Base-by-base conservation (phyloP, 495 filamentous ascomycete genomes). In the Parachaetomium inaequale region DNA sequence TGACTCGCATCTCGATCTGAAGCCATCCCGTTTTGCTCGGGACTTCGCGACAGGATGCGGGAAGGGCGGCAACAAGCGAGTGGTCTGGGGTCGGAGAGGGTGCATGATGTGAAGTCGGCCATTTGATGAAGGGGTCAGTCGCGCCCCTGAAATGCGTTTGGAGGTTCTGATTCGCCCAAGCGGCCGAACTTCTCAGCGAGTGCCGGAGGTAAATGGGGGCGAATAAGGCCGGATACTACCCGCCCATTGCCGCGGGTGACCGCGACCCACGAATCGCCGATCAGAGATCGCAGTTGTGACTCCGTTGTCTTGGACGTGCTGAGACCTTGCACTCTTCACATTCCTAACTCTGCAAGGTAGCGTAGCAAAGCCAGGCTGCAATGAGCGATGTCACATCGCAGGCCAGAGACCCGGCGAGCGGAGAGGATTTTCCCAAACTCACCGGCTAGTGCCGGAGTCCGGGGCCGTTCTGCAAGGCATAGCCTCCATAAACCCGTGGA, bases 171-270 rank as follows among this genome's bases (percentile, higher is more conserved):
- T 72, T 72, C 65, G 68, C 49, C 56, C 56, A 36, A n/a, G 38
- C 52, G 58, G 66, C 49, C 34, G 51, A 19, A 40, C 25, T 51
- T 49, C 25, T 52, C 38, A 55, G 32, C 21, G 51, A 51, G 46
- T 52, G 49, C 56, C 51, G 50, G 38, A 58, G 12, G 52, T 38
- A 54, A 26, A 52, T 63, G 57, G 58, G 59, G 36, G 49, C 29
- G 55, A 72, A 68, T 68, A 70, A 52, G 61, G 67, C 65, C 70
- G 67, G 67, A 66, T 70, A 63, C 47, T 47, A 70, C 70, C 63
- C 56, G 34, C 45, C 62, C 32, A 49, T 29, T 2, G 11, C 42
- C 31, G 49, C 47, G 29, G 32, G 51, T 54, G 51, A 38, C 32
- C 31, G n/a, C 12, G 11, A 14, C 3, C 40, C 28, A 25, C 55